Conservation (phyloP, 176 grass and related monocot species). For the Leersia perrieri region DNA sequence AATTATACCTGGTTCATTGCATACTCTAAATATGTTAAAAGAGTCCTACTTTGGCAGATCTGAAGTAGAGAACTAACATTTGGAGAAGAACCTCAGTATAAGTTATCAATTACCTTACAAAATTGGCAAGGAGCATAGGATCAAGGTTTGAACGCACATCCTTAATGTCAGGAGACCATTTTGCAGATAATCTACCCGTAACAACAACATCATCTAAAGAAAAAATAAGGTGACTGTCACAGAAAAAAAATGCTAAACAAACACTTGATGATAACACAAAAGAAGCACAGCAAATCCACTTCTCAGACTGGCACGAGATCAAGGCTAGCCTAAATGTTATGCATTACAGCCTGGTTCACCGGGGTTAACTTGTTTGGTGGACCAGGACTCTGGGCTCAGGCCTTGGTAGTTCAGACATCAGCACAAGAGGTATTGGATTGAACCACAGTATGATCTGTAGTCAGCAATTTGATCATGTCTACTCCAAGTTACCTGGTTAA, state of each 20-base stretch:
- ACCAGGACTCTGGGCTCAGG: neutral
- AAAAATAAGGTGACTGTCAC: conserved; percentile 13
- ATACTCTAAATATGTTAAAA: neutral
- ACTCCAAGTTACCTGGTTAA: neutral
- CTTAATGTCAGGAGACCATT: conserved; percentile 95
- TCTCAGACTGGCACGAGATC: neutral
- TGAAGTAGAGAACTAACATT: neutral
- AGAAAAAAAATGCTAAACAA: conserved; percentile 4
- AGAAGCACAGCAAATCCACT: neutral
- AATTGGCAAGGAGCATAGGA: conserved; percentile 80
- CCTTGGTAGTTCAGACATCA: neutral
- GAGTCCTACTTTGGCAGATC: neutral
- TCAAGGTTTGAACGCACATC: conserved; percentile 90
- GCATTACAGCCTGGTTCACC: neutral
- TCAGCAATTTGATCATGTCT: neutral
- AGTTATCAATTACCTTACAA: conserved; percentile 63
- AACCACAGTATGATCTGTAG: neutral
- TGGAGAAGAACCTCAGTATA: neutral
- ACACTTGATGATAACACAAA: neutral
- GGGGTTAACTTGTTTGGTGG: neutral
- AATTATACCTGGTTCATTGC: neutral
- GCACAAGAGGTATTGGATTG: neutral
- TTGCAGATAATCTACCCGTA: conserved; percentile 82
- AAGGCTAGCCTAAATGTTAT: neutral
- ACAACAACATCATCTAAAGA: conserved; percentile 82